Percentiles rank a stretch among this genome's conserved stretches.
These are phyloP conservation scores for Euryodendron excelsum DNA, from an alignment of 148 eudicot species.

Conservation along the genomic window DNA sequence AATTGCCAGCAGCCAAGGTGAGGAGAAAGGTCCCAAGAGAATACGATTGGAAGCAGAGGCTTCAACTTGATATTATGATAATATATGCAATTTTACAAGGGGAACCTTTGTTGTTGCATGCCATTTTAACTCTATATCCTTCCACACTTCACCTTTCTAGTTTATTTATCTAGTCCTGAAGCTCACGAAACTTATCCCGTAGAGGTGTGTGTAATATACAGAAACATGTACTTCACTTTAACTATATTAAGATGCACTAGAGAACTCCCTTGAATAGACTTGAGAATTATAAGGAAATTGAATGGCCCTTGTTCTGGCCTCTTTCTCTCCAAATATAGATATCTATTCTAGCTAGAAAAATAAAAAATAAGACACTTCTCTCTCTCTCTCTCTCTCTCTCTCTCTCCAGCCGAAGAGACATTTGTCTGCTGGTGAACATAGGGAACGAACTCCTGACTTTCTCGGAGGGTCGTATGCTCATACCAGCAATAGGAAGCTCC, in stretches of 20 bases:
- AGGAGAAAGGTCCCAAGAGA: constrained; percentile 70
- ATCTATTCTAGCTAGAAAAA: neutral
- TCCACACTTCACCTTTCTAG: constrained; percentile 7
- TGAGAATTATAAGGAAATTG: neutral
- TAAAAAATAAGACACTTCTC: neutral
- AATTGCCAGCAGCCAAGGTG: constrained; percentile 44
- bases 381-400: neutral
- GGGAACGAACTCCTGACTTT: too few relatives aligned
- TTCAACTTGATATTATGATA: constrained; percentile 34
- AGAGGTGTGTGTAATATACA: constrained; percentile 12
- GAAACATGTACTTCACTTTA: constrained; percentile 1
- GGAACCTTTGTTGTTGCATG: constrained; percentile 27
- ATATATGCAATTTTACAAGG: constrained; percentile 23
- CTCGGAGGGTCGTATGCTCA: too few relatives aligned
- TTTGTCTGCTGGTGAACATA: too few relatives aligned
- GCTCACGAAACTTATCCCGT: constrained; percentile 20
- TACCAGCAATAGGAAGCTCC: neutral
- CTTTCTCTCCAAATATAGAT: neutral
- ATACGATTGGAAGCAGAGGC: constrained; percentile 74
- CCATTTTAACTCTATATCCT: neutral
- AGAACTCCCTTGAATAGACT: neutral
- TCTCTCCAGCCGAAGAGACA: neutral
- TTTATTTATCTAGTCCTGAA: constrained; percentile 9
- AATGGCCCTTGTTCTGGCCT: neutral
- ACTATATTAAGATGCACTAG: neutral